Percentiles rank a stretch among this genome's conserved stretches.
Evolutionary conservation across 108 stramenopile species (phyloP).

Genomic region (Mayamaea pseudoterrestris): DNA sequence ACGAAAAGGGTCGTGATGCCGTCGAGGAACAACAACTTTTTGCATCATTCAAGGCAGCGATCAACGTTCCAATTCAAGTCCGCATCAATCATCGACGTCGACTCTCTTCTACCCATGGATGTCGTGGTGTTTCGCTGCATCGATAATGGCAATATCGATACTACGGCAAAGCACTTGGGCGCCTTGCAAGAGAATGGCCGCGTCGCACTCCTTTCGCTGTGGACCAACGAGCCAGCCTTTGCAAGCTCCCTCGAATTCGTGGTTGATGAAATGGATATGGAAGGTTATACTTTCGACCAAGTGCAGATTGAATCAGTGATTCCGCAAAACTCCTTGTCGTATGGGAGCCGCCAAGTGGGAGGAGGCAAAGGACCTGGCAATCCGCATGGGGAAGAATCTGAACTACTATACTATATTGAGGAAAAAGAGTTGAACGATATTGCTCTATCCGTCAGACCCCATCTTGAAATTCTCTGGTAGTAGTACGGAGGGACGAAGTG

Average conservation of each 20-base stretch:
- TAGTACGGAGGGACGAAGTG: background rate
- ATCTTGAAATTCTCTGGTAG: constrained; percentile 62
- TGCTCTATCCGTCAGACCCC: constrained; percentile 38
- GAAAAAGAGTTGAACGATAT: constrained; percentile 17
- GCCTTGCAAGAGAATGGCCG: constrained; percentile 59
- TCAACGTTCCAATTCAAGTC: no score
- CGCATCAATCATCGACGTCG: background rate
- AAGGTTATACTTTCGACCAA: background rate
- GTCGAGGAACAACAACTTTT: no score
- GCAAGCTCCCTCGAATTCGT: constrained; percentile 53
- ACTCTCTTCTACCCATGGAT: constrained; percentile 10
- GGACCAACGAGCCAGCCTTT: constrained; percentile 53
- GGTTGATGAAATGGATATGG: constrained; percentile 58
- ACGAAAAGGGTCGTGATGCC: no score
- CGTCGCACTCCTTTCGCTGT: constrained; percentile 48
- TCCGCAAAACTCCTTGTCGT: constrained; percentile 34
- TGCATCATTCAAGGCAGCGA: no score
- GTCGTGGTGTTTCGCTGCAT: constrained; percentile 26
- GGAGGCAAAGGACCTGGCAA: constrained; percentile 61
- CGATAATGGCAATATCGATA: constrained; percentile 10
- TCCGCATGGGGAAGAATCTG: constrained; percentile 80
- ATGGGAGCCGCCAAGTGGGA: constrained; percentile 59
- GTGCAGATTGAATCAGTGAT: background rate
- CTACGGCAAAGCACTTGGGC: constrained; percentile 22
- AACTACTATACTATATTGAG: constrained; percentile 64